Evolutionary conservation across 441 rosid species (phyloP), one percentile per base, ranked within the genome.

Genomic region (Viola pubescens): DNA sequence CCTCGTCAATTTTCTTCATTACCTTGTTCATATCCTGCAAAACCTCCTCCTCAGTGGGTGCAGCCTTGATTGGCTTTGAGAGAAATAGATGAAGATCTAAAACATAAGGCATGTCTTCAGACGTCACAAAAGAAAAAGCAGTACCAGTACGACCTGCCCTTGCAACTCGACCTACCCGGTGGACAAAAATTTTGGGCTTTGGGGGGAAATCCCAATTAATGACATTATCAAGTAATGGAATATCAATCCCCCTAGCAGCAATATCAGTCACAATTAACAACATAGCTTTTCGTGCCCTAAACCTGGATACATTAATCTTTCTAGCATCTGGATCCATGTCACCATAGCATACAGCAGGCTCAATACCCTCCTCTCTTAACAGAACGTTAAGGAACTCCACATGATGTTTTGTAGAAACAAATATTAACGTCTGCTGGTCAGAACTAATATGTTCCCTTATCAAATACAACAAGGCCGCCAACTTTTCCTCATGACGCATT

Each of bases 241-340:
- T 89, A 64, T 92, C 98, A 56, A 92, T 92, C 39, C 98, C 98
- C 70, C 98, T 83, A 58, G 98, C 96, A 6, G 98, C 97, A 66
- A 92, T 80, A 77, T 92, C 98, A 3, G 95, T 92, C 59, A 92
- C 98, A 72, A 92, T 77, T 70, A 92, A 72, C 76, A 89, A 42
- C 98, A 79, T 89, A 40, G 96, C 83, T 78, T 77, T 92, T 64
- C 88, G 81, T 10, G 89, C 76, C 76, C 98, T 82, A 62, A 92
- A 92, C 83, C 82, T 84, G 0, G 98, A 84, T 58, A 89, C 65
- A 43, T 87, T 87, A 64, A 89, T 92, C 79, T 87, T 87, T 26
- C 96, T 88, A 44, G 98, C 98, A 70, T 89, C 98, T 75, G 81
- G 94, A 72, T 89, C 98, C 98, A 92, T 92, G 66, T 89, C 98